Conservation (phyloP, 495 filamentous ascomycete genomes). For the Talaromyces wortmannii region DNA sequence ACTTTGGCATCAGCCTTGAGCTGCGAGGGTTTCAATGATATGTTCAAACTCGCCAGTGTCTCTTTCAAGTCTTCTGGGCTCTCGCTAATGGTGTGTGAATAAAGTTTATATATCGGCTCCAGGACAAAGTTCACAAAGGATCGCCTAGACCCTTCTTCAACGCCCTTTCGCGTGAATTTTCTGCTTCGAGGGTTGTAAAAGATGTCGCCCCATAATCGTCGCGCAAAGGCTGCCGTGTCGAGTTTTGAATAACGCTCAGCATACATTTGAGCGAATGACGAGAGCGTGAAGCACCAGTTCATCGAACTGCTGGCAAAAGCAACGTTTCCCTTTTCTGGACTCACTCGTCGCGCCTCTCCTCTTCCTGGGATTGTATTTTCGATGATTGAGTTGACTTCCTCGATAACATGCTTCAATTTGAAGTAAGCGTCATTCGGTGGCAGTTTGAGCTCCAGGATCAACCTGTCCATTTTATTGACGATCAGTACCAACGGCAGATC, state of each 20-base stretch:
- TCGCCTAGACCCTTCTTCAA: slow-evolving; percentile 74
- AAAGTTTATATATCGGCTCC: slow-evolving; percentile 96
- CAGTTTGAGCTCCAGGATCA: slow-evolving; percentile 91
- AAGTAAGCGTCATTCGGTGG: slow-evolving; percentile 96
- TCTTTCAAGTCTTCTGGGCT: slow-evolving; percentile 79
- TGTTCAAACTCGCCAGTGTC: slow-evolving; percentile 74
- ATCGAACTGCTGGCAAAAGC: slow-evolving; percentile 88
- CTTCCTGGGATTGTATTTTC: slow-evolving; percentile 79
- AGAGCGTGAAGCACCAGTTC: slow-evolving; percentile 93
- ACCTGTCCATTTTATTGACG: slow-evolving; percentile 93
- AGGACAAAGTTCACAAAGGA: slow-evolving; percentile 93
- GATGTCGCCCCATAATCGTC: slow-evolving; percentile 89
- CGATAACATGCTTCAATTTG: slow-evolving; percentile 95
- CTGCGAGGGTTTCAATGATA: slow-evolving; percentile 82
- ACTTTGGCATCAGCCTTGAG: slow-evolving; percentile 85
- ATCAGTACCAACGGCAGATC: slow-evolving; percentile 83
- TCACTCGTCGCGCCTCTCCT: slow-evolving; percentile 73
- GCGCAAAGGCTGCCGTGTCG: slow-evolving; percentile 70
- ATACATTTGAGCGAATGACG: slow-evolving; percentile 94
- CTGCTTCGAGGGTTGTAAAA: slow-evolving; percentile 89
- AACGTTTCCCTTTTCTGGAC: slow-evolving; percentile 95
- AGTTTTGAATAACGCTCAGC: slow-evolving; percentile 78
- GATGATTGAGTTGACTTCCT: slow-evolving; percentile 95
- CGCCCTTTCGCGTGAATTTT: slow-evolving; percentile 80
- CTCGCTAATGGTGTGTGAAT: slow-evolving; percentile 90